These are phyloP conservation scores for Apodospora peruviana DNA, from an alignment of 495 filamentous ascomycete species.

Conservation along the genomic window DNA sequence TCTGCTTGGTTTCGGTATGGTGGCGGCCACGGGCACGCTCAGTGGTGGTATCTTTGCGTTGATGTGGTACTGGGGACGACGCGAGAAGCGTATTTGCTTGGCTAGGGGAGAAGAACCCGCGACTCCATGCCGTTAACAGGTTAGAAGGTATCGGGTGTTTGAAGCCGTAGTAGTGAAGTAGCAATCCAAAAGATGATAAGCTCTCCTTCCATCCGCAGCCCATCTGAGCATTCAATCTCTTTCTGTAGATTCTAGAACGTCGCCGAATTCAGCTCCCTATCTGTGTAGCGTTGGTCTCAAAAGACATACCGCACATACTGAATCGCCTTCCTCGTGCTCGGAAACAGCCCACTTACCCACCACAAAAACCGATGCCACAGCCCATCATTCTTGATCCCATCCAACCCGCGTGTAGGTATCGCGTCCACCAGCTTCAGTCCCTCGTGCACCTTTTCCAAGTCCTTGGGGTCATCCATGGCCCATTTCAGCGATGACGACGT, in stretches of 20 bases:
- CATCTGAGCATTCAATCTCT: too few species aligned
- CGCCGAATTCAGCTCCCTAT: background rate
- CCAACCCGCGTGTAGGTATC: background rate
- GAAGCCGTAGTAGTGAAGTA: background rate
- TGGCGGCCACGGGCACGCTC: background rate
- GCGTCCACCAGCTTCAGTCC: background rate
- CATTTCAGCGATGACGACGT: background rate
- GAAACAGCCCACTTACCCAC: background rate
- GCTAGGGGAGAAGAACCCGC: too few species aligned
- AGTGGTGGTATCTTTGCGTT: background rate
- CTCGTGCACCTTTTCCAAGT: background rate
- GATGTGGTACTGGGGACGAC: background rate
- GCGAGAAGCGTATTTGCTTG: background rate
- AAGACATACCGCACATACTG: background rate
- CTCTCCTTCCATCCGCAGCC: too few species aligned
- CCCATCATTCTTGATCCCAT: background rate
- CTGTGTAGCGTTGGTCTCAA: background rate
- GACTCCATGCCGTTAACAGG: too few species aligned
- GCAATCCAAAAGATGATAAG: background rate
- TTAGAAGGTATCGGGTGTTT: background rate
- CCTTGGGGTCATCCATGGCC: background rate
- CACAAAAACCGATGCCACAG: background rate
- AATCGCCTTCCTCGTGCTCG: background rate
- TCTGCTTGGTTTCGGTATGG: constrained; percentile 21
- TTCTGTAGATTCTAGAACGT: background rate